A percentile compares a stretch with the other conserved stretches of the same genome.
These are phyloP conservation scores for Solanum aculeatissimum DNA, from an alignment of 305 asterid genomes.

Conservation along the genomic window DNA sequence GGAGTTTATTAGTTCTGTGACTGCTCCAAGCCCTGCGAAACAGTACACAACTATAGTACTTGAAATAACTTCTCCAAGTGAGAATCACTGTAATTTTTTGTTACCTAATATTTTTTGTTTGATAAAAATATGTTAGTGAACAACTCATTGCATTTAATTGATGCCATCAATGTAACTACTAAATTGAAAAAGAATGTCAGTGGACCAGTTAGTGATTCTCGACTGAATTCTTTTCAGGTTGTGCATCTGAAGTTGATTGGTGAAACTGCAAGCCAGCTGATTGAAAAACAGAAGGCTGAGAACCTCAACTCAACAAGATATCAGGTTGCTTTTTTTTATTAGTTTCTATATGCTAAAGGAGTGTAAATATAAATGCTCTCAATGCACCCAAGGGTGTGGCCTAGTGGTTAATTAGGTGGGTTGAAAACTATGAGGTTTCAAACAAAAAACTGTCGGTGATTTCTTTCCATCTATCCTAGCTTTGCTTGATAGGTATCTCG, in stretches of 20 bases:
- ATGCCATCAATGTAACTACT: background rate
- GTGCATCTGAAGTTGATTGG: conserved; percentile 4
- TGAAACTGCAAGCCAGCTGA: conserved; percentile 3
- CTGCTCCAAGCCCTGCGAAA: background rate
- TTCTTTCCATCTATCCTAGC: too few species aligned
- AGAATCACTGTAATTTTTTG: background rate
- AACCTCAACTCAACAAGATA: conserved; percentile 4
- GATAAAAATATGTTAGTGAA: background rate
- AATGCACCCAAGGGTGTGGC: background rate
- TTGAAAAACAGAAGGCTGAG: conserved; percentile 12
- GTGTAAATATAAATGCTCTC: background rate
- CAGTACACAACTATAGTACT: background rate
- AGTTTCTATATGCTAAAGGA: background rate
- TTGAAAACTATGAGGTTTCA: too few species aligned
- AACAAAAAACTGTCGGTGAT: too few species aligned
- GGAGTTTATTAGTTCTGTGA: background rate
- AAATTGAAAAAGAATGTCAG: background rate
- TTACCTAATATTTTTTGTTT: background rate
- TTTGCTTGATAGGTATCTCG: too few species aligned
- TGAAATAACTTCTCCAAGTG: background rate
- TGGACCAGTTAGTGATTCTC: background rate
- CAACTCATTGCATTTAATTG: background rate
- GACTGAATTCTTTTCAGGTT: background rate
- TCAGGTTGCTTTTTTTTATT: conserved; percentile 3
- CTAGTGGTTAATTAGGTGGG: too few species aligned